These are phyloP conservation scores for Apiotrichum brassicae DNA, from an alignment of 1,284 basidiomycete genomes.

Conservation along the genomic window DNA sequence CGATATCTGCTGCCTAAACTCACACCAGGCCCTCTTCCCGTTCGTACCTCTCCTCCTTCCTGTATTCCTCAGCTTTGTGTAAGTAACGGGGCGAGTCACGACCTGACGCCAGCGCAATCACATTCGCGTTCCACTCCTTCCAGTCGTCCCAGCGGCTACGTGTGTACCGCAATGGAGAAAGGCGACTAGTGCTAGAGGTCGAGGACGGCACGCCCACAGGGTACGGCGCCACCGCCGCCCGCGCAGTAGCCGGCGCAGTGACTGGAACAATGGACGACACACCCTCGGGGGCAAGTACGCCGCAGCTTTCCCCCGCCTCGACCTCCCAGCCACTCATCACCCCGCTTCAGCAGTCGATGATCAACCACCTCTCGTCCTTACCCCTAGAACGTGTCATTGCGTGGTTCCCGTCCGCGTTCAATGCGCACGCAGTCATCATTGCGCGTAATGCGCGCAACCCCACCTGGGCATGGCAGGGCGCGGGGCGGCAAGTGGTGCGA, in stretches of 20 bases:
- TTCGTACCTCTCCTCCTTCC: conserved; percentile 33
- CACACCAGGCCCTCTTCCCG: conserved; percentile 21
- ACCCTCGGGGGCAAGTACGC: neutral
- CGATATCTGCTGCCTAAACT: conserved; percentile 1
- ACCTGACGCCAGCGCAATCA: conserved; percentile 13
- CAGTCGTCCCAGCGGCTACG: conserved; percentile 22
- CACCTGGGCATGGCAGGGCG: conserved; percentile 25
- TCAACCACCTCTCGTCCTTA: conserved; percentile 23
- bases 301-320: neutral
- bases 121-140: conserved; percentile 29
- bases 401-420: conserved; percentile 42
- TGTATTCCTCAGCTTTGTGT: conserved; percentile 27
- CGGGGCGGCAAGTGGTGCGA: conserved; percentile 23
- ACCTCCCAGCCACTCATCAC: conserved; percentile 27
- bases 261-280: neutral
- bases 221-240: neutral
- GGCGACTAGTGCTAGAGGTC: neutral
- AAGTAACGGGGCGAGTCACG: conserved; percentile 4
- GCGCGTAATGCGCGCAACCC: conserved; percentile 20
- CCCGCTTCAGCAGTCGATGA: conserved; percentile 28
- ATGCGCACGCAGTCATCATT: conserved; percentile 37
- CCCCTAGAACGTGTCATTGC: conserved; percentile 34
- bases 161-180: neutral
- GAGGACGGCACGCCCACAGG: neutral
- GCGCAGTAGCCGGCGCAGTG: neutral